A percentile compares a stretch with the other conserved stretches of the same genome.
Conservation (phyloP, 345 rosid species). For the Zanthoxylum bungeanum region DNA sequence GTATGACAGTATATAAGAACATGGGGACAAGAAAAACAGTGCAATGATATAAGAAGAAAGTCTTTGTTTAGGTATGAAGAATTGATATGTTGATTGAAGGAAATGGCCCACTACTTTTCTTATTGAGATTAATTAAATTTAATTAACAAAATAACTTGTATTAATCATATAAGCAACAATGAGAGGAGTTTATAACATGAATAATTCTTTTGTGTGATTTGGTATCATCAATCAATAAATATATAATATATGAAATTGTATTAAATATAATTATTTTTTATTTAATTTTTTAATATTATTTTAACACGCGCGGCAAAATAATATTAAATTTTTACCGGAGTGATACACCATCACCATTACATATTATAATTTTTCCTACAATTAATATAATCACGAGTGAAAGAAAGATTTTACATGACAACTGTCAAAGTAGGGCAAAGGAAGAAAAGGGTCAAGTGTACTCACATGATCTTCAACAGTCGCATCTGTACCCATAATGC, state of each 20-base stretch:
- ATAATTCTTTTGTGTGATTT: too few relatives aligned
- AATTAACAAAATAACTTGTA: neutral
- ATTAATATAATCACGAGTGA: slow-evolving; percentile 35
- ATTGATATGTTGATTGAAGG: slow-evolving; percentile 35
- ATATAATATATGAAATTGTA: too few relatives aligned
- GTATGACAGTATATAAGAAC: slow-evolving; percentile 13
- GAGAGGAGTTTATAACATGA: slow-evolving; percentile 15
- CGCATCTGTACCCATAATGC: slow-evolving; percentile 32
- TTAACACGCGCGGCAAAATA: too few relatives aligned
- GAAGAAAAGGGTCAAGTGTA: slow-evolving; percentile 3
- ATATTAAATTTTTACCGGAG: too few relatives aligned
- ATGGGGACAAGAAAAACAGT: slow-evolving; percentile 24
- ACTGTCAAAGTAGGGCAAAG: slow-evolving; percentile 30
- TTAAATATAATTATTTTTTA: too few relatives aligned
- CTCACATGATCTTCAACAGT: slow-evolving; percentile 44
- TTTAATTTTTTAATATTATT: too few relatives aligned
- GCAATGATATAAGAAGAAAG: slow-evolving; percentile 35
- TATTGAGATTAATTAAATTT: neutral
- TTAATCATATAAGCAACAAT: neutral
- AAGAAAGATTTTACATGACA: slow-evolving; percentile 21
- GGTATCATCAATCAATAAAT: too few relatives aligned
- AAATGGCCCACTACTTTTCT: slow-evolving; percentile 26
- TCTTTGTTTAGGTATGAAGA: slow-evolving; percentile 53
- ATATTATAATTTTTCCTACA: too few relatives aligned
- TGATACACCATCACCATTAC: too few relatives aligned